phyloP scores from a whole-genome alignment of 2,329 filamentous ascomycete genomes.

The Aspergillus novoparasiticus region DNA sequence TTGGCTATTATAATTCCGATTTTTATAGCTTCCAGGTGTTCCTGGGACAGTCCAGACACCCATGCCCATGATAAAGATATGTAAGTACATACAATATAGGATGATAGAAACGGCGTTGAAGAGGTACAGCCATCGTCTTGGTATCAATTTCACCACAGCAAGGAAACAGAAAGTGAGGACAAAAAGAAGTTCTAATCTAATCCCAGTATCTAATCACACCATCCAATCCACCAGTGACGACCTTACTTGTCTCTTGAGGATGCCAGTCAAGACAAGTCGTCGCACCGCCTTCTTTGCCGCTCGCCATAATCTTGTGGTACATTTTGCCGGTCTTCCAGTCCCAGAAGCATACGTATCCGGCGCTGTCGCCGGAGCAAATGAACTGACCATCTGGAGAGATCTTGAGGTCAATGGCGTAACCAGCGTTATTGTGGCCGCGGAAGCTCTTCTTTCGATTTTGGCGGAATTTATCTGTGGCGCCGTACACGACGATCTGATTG shows the following conservation, averaged over 20 bases:
- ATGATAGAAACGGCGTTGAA: not conserved
- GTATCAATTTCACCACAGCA: conserved; percentile 4
- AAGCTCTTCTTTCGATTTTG: conserved; percentile 98
- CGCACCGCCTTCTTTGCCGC: conserved; percentile 67
- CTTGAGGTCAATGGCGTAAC: conserved; percentile 86
- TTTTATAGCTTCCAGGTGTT: not conserved
- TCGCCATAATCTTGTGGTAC: conserved; percentile 91
- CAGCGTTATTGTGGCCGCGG: conserved; percentile 92
- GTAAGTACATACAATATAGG: not conserved
- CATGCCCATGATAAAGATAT: not conserved
- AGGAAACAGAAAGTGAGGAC: not conserved
- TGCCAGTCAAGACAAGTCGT: conserved; percentile 93
- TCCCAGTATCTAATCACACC: conserved; percentile 93
- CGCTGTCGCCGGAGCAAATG: conserved; percentile 81
- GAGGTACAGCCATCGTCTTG: not conserved
- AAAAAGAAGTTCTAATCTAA: conserved; percentile 47
- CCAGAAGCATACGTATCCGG: conserved; percentile 92
- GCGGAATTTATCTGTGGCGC: conserved; percentile 90
- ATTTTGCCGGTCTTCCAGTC: conserved; percentile 99
- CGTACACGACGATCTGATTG: conserved; percentile 96
- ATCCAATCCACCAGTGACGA: conserved; percentile 86
- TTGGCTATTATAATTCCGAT: not conserved
- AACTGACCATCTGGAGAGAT: conserved; percentile 92
- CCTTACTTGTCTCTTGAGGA: conserved; percentile 94
- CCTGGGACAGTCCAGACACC: not conserved